Evolutionary conservation across 306 rosid genomes (phyloP).

Genomic region (Cicer judaicum): DNA sequence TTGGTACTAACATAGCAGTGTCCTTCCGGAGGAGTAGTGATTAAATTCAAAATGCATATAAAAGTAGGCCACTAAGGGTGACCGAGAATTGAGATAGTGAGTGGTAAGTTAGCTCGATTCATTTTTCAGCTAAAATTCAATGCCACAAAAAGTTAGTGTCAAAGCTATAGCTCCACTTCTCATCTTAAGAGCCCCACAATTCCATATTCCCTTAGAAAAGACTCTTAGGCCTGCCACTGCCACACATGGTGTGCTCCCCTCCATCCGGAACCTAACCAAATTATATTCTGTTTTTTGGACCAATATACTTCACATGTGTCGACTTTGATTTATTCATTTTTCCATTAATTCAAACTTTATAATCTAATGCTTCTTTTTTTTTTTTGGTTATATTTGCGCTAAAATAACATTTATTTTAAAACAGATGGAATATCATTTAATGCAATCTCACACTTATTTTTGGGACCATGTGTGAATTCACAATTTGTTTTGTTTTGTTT

Average conservation of each 20-base stretch:
- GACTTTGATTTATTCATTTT: neutral
- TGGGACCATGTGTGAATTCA: too few species aligned
- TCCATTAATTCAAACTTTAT: neutral
- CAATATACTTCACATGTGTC: slow-evolving; percentile 17
- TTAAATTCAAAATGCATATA: neutral
- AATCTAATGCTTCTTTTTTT: neutral
- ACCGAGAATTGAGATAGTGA: neutral
- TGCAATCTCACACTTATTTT: too few species aligned
- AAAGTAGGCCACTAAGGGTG: slow-evolving; percentile 6
- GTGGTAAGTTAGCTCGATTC: too few species aligned
- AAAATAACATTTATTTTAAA: too few species aligned
- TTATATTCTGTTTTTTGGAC: neutral
- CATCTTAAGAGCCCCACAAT: slow-evolving; percentile 40
- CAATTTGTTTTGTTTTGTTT: slow-evolving; percentile 1
- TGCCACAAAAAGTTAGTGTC: neutral
- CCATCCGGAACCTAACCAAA: neutral
- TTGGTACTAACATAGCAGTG: neutral
- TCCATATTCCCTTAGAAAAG: slow-evolving; percentile 34
- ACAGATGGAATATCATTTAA: too few species aligned
- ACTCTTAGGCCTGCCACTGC: neutral
- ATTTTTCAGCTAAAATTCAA: neutral
- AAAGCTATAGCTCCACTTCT: slow-evolving; percentile 19
- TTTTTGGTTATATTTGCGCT: too few species aligned
- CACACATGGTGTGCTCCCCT: slow-evolving; percentile 44
- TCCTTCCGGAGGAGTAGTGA: slow-evolving; percentile 1